Percentiles rank a stretch among this genome's conserved stretches.
Conservation (phyloP, 257 asterid species). For the Nicotiana otophora region DNA sequence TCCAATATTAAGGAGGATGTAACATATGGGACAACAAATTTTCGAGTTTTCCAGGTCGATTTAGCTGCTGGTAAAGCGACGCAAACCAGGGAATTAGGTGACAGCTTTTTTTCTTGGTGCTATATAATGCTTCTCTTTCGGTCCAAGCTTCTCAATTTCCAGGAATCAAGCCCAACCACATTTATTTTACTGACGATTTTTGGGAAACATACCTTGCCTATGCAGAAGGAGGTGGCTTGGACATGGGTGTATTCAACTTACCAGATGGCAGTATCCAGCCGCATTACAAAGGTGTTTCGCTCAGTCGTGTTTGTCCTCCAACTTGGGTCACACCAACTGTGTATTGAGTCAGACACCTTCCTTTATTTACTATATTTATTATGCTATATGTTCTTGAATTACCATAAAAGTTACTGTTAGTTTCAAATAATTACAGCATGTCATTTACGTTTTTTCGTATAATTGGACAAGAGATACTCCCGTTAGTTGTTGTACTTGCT, state of each 20-base stretch:
- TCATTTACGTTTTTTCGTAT: not conserved
- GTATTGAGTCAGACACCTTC: not conserved
- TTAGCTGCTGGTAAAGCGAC: not conserved
- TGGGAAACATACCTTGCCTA: fast-evolving
- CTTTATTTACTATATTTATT: not conserved
- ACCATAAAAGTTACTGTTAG: not conserved
- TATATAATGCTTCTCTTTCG: not conserved
- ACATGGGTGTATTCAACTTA: not conserved
- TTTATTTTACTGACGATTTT: not conserved
- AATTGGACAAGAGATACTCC: not conserved
- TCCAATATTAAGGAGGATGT: not conserved
- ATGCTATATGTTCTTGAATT: not conserved
- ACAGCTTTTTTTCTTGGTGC: not conserved
- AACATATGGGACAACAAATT: not conserved
- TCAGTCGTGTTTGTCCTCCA: not conserved
- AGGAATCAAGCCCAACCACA: not conserved
- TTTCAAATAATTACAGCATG: too few species aligned
- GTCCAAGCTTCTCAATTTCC: not conserved
- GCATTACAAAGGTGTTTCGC: not conserved
- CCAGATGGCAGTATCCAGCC: not conserved
- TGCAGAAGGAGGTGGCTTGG: not conserved
- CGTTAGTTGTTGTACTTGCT: too few species aligned
- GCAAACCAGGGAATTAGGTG: not conserved
- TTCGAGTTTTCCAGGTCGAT: not conserved
- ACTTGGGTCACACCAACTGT: not conserved